Conservation (phyloP, 2,329 filamentous ascomycete genomes). For the Scedosporium aurantiacum region DNA sequence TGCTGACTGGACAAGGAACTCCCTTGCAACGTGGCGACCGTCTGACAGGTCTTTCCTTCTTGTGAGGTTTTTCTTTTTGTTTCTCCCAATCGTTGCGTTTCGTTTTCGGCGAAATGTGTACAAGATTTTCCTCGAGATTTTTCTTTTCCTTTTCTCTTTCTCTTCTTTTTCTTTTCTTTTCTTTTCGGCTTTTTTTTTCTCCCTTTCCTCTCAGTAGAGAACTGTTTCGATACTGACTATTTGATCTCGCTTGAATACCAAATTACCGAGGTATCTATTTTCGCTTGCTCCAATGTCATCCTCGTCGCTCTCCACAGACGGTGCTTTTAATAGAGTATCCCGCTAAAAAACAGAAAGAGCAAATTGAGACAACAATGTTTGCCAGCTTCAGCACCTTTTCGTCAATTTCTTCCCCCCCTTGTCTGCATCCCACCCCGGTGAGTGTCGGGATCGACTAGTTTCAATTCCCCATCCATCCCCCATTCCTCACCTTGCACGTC, state of each 20-base stretch:
- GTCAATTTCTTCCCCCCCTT: no score
- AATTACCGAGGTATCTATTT: no score
- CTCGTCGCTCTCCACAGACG: no score
- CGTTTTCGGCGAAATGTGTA: background rate
- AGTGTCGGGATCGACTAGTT: background rate
- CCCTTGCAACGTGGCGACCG: slow-evolving; percentile 2
- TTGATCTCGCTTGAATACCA: no score
- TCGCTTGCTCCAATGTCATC: no score
- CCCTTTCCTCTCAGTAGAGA: background rate
- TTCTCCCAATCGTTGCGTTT: background rate
- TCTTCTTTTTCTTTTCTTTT: background rate
- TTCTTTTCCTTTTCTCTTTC: background rate
- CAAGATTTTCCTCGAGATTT: background rate
- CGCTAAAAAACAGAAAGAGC: no score
- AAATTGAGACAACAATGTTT: no score
- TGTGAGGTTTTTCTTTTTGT: background rate
- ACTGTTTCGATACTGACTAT: background rate
- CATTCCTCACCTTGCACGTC: background rate
- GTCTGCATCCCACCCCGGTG: background rate
- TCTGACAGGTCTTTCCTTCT: background rate
- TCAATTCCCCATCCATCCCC: background rate
- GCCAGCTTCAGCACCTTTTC: no score
- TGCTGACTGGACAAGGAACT: background rate
- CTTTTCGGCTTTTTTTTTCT: background rate
- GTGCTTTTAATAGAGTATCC: no score